Evolutionary conservation across 2,329 filamentous ascomycete species (phyloP).

Genomic region (Dendrostoma leiphaemia): DNA sequence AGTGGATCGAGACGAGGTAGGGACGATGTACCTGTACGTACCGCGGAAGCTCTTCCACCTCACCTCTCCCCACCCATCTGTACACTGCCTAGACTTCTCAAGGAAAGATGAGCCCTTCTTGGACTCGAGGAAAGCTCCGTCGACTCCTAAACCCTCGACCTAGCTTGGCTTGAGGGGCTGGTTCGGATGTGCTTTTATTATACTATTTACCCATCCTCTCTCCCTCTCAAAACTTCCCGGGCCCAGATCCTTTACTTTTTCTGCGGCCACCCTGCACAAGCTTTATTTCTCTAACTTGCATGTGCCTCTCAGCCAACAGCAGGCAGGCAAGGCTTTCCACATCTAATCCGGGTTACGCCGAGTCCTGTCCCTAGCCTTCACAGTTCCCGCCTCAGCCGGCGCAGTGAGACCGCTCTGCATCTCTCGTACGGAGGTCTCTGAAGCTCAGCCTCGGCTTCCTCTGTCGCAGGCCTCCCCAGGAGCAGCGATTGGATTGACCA

Average conservation of each 20-base stretch:
- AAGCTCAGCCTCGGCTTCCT: background rate
- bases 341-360: slow-evolving; percentile 10
- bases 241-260: slow-evolving; percentile 13
- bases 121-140: slow-evolving; percentile 15
- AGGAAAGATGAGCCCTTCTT: slow-evolving; percentile 9
- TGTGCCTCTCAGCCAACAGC: slow-evolving; percentile 12
- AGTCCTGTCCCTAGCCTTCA: slow-evolving; percentile 13
- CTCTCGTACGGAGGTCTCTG: slow-evolving; percentile 16
- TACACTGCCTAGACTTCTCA: slow-evolving; percentile 15
- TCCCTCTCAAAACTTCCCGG: slow-evolving; percentile 5
- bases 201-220: slow-evolving; percentile 17
- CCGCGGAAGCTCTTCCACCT: slow-evolving; percentile 8
- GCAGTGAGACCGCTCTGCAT: slow-evolving; percentile 13
- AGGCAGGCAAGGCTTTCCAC: slow-evolving; percentile 11
- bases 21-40: slow-evolving; percentile 12
- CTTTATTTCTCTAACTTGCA: slow-evolving; percentile 11
- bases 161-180: slow-evolving; percentile 5
- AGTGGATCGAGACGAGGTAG: background rate
- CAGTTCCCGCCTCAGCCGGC: slow-evolving; percentile 12
- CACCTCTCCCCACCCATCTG: slow-evolving; percentile 14
- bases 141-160: background rate
- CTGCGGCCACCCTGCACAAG: slow-evolving; percentile 15
- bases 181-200: slow-evolving; percentile 7
- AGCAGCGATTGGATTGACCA: background rate
- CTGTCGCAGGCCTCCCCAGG: slow-evolving; percentile 9